Evolutionary conservation across 441 rosid genomes (phyloP).

Genomic region (Pelargonium myrrhifolium): DNA sequence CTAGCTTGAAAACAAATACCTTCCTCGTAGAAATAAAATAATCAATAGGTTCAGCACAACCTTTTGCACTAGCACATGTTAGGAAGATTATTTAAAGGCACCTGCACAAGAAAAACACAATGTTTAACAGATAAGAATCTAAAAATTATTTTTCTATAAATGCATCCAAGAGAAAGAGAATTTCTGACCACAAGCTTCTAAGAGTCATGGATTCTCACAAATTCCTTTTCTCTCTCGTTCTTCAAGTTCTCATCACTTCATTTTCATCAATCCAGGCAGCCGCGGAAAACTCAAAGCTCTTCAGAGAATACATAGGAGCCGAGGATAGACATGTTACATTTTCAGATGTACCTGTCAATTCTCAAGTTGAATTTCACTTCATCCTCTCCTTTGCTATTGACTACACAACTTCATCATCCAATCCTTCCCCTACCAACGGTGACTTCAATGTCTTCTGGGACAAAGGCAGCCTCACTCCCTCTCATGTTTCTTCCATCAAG

Average conservation of each 20-base stretch:
- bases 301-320: slow-evolving; percentile 60
- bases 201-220: slow-evolving; percentile 22
- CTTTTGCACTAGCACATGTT: neutral
- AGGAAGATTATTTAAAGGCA: neutral
- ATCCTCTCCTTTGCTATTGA: slow-evolving; percentile 55
- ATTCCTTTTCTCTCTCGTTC: slow-evolving; percentile 15
- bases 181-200: neutral
- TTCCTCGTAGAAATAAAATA: neutral
- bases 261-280: slow-evolving; percentile 21
- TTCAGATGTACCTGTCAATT: slow-evolving; percentile 40
- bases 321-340: slow-evolving; percentile 33
- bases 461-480: slow-evolving; percentile 28
- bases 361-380: slow-evolving; percentile 46
- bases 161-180: neutral
- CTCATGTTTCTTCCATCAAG: slow-evolving; percentile 34
- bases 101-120: neutral
- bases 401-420: slow-evolving; percentile 24
- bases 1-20: neutral
- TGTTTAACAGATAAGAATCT: neutral
- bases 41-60: neutral
- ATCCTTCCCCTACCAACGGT: slow-evolving; percentile 43
- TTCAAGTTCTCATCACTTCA: slow-evolving; percentile 15
- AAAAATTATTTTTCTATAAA: slow-evolving; percentile 15
- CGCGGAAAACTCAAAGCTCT: slow-evolving; percentile 39
- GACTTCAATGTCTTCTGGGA: slow-evolving; percentile 43